A percentile compares a stretch with the other conserved stretches of the same genome.
Evolutionary conservation across 768 basidiomycete genomes (phyloP).

Genomic region (Aureoboletus auriporus): DNA sequence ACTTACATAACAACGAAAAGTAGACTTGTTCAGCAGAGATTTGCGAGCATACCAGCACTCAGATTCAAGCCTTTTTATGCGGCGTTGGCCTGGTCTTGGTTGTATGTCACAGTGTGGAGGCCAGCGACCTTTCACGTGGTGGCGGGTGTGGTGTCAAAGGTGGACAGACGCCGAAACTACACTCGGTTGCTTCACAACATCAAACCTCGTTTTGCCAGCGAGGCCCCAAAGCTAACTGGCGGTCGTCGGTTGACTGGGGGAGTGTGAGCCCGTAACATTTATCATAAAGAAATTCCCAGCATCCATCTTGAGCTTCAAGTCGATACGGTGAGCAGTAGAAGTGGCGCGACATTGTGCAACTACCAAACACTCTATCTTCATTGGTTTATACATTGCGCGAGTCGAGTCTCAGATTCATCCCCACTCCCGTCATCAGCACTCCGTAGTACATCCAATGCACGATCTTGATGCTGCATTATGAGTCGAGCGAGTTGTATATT

Average conservation of each 20-base stretch:
- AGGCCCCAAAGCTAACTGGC: constrained; percentile 17
- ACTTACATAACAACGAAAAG: constrained; percentile 34
- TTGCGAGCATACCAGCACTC: constrained; percentile 31
- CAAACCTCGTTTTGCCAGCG: constrained; percentile 19
- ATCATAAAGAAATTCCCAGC: constrained; percentile 29
- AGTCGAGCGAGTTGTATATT: constrained; percentile 28
- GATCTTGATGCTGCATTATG: constrained; percentile 28
- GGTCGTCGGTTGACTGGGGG: constrained; percentile 18
- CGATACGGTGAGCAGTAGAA: constrained; percentile 1
- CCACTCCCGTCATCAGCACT: constrained; percentile 17
- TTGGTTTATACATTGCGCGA: constrained; percentile 28
- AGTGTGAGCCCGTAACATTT: constrained; percentile 18
- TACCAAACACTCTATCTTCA: constrained; percentile 10
- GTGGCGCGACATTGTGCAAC: constrained; percentile 6
- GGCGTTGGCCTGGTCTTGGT: constrained; percentile 19
- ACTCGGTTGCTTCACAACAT: constrained; percentile 26
- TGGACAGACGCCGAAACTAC: constrained; percentile 23
- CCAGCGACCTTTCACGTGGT: constrained; percentile 26
- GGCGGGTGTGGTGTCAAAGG: constrained; percentile 28
- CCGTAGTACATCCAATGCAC: constrained; percentile 21
- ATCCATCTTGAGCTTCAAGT: constrained; percentile 3
- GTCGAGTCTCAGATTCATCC: constrained; percentile 24
- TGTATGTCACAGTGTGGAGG: constrained; percentile 18
- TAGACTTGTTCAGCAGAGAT: constrained; percentile 19
- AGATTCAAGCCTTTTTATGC: constrained; percentile 24